phyloP scores from a whole-genome alignment of 257 asterid genomes.

The Cynanchum wilfordii region DNA sequence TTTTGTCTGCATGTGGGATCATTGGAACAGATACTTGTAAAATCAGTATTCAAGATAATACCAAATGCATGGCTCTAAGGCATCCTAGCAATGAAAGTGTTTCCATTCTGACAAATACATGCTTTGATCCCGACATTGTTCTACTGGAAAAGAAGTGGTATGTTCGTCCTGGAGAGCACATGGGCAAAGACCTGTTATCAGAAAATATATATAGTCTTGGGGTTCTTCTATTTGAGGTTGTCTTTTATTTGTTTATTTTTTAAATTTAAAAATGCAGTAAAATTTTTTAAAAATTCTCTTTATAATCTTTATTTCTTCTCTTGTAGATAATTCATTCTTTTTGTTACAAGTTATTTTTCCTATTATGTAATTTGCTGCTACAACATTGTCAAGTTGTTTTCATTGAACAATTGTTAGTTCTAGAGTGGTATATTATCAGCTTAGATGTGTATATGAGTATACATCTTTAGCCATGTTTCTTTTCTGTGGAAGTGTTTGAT shows the following conservation, averaged over 20 bases:
- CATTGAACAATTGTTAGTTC: not conserved
- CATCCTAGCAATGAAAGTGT: not conserved
- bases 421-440: not conserved
- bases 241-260: conserved; percentile 10
- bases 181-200: conserved; percentile 46
- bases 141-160: conserved; percentile 80
- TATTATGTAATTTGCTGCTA: not conserved
- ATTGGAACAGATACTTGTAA: conserved; percentile 24
- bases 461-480: not conserved
- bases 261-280: not conserved
- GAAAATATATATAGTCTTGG: conserved; percentile 80
- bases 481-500: not conserved
- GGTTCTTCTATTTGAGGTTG: conserved; percentile 88
- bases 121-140: conserved; percentile 14
- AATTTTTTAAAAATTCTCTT: not conserved
- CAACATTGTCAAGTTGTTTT: not conserved
- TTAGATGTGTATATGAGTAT: not conserved
- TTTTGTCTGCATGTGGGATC: conserved; percentile 39
- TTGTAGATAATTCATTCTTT: not conserved
- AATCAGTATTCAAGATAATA: not conserved
- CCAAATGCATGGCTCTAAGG: not conserved
- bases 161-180: conserved; percentile 55
- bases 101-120: conserved; percentile 18
- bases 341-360: not conserved
- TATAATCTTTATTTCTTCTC: not conserved